Evolutionary conservation across 1,139 yeast genomes (phyloP), one percentile per base, ranked within the genome.

Genomic region (Yamadazyma dushanensis): DNA sequence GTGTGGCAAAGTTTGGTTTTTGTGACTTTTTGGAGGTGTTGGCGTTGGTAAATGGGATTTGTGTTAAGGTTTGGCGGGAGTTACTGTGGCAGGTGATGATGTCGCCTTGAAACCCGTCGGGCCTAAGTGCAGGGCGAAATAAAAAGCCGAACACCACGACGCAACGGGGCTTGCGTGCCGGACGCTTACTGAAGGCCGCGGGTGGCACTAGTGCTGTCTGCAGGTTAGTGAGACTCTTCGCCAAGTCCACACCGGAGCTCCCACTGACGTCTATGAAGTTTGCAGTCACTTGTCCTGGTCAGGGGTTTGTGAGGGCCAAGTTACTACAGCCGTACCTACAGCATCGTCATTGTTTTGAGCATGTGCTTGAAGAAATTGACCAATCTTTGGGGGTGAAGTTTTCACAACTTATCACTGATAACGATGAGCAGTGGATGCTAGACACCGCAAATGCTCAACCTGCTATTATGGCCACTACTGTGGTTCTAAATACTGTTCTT

Each of bases 391-490:
- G 69, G n/a, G 70, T 62, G 14, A 61, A 69, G 5, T 81, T 76
- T 52, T 57, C 70, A 16, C 31, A 43, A 3, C 46, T 55, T 13
- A 41, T 66, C 25, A 45, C 50, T 25, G 36, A 45, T 20, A 39
- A 44, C 15, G 38, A 37, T 9, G 35, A 41, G 5, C 41, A 39
- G 4, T 60, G 63, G 60, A 36, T 61, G 16, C 28, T 44, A 56
- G 49, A 54, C 15, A 78, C 85, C 1, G 56, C 73, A 30, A 70
- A 75, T 49, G 83, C 84, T 11, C 86, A 80, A 57, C 85, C 85
- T 1, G 76, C 83, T 22, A 74, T 80, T 14, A 56, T 80, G 27
- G 62, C 76, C 3, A 59, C 78, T 6, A 66, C 80, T 3, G 64
- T 60, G 40, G 57, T 73, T 7, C 57, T 68, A 11, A 50, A 56